phyloP scores from a whole-genome alignment of 129 eudicot genomes.

The Chrysanthemum lavandulifolium region DNA sequence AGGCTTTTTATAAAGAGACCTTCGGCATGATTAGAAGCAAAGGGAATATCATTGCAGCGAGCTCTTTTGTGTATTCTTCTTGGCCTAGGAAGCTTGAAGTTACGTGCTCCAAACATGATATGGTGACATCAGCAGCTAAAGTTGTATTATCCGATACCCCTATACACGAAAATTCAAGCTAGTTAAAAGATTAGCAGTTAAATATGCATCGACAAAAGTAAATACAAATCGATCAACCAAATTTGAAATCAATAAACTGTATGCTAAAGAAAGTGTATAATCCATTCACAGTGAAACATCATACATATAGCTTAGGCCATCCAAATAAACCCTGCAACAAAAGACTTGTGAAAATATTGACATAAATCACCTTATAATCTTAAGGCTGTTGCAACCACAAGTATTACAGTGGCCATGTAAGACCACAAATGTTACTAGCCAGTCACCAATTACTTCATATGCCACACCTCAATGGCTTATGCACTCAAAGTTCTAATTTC shows the following conservation, averaged over 20 bases:
- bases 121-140: constrained; percentile 46
- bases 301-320: not conserved
- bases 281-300: not conserved
- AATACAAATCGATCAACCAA: not conserved
- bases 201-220: not conserved
- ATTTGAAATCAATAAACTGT: not conserved
- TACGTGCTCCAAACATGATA: constrained; percentile 60
- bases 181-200: constrained; percentile 19
- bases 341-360: not conserved
- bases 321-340: not conserved
- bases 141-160: constrained; percentile 46
- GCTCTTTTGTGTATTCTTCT: constrained; percentile 42
- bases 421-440: too few species aligned
- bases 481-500: too few species aligned
- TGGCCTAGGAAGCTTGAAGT: constrained; percentile 36
- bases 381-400: not conserved
- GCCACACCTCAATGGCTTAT: too few species aligned
- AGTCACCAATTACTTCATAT: too few species aligned
- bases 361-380: not conserved
- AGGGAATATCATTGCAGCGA: constrained; percentile 63
- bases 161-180: constrained; percentile 22
- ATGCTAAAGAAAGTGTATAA: not conserved
- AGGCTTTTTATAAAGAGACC: constrained; percentile 33
- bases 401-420: too few species aligned
- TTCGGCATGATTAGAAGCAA: constrained; percentile 61